phyloP scores from a whole-genome alignment of 2,329 filamentous ascomycete genomes.

The Colletotrichum melonis region DNA sequence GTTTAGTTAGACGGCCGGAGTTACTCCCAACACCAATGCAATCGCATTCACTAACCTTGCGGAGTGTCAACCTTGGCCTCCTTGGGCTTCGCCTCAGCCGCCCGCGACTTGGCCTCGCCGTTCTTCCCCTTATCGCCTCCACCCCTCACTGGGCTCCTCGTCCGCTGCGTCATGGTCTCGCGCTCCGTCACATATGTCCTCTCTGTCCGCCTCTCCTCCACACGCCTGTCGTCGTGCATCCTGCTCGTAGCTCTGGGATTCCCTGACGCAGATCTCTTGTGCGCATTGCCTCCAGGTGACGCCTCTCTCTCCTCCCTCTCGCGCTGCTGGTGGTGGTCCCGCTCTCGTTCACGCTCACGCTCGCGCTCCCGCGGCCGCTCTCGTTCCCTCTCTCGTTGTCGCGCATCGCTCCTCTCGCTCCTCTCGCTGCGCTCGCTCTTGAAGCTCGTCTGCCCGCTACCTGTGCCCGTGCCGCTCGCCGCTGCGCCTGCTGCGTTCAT shows the following conservation, averaged over 20 bases:
- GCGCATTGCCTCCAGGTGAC: constrained; percentile 51
- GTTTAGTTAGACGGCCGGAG: constrained; percentile 1
- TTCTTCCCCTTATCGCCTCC: constrained; percentile 49
- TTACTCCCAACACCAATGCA: background rate
- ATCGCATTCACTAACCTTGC: constrained; percentile 52
- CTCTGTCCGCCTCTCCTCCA: constrained; percentile 69
- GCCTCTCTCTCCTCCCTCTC: constrained; percentile 52
- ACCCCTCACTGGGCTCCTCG: constrained; percentile 69
- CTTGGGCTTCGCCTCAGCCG: constrained; percentile 56
- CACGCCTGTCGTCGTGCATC: constrained; percentile 52
- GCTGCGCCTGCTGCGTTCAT: constrained; percentile 43
- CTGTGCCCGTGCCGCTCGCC: constrained; percentile 14
- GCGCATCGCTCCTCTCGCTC: constrained; percentile 26
- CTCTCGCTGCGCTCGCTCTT: constrained; percentile 43
- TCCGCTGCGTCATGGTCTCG: constrained; percentile 70
- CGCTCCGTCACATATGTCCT: constrained; percentile 67
- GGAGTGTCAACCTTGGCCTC: constrained; percentile 59
- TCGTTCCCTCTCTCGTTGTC: constrained; percentile 23
- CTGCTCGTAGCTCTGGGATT: constrained; percentile 64
- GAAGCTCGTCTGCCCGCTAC: constrained; percentile 42
- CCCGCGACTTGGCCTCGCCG: constrained; percentile 53
- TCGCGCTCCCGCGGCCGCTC: constrained; percentile 19
- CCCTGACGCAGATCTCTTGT: constrained; percentile 69
- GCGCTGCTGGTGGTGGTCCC: constrained; percentile 36
- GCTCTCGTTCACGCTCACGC: constrained; percentile 46